Evolutionary conservation across 2,329 filamentous ascomycete genomes (phyloP), one percentile per base, ranked within the genome.

Genomic region (Colletotrichum godetiae): DNA sequence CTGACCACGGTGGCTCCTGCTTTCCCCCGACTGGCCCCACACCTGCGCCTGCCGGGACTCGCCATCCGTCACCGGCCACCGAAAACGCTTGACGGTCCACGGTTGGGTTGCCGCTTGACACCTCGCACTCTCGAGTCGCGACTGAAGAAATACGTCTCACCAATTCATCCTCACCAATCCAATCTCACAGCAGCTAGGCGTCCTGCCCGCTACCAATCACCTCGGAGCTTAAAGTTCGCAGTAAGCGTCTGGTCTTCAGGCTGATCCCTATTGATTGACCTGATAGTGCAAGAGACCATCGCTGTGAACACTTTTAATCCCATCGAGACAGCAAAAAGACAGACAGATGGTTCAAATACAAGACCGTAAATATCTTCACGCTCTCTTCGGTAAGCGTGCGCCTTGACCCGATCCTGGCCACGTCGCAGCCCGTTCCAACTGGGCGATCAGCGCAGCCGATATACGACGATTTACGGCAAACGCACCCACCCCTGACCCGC

Each of bases 371-470:
- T 24, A 22, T n/a, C 19, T 22, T 37, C 5, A 24, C 6, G 15
- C 15, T 46, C 33, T 7, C 2, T 29, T 57, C 15, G 24, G 24
- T 61, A 22, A 24, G 6, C 33, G 22, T 52, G 19, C 56, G 49
- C 46, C 59, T 33, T 60, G 49, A 49, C 67, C 55, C 56, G 22
- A 58, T 53, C 35, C 56, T 46, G 49, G 56, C 46, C 56, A 66
- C 35, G 71, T 65, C 42, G 60, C 67, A 66, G 46, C 56, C 55
- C 60, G 37, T 52, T 71, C 37, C 56, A 57, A 70, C 60, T 57
- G 56, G 61, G 56, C 61, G 55, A 71, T 73, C 61, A 71, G 31
- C 46, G 33, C 60, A 49, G 60, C 56, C 59, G 67, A 69, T 69
- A 19, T 65, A 69, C 52, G 67, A 65, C 67, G 67, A 64, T 64